phyloP scores from a whole-genome alignment of 768 basidiomycete genomes.

The Exidia glandulosa region DNA sequence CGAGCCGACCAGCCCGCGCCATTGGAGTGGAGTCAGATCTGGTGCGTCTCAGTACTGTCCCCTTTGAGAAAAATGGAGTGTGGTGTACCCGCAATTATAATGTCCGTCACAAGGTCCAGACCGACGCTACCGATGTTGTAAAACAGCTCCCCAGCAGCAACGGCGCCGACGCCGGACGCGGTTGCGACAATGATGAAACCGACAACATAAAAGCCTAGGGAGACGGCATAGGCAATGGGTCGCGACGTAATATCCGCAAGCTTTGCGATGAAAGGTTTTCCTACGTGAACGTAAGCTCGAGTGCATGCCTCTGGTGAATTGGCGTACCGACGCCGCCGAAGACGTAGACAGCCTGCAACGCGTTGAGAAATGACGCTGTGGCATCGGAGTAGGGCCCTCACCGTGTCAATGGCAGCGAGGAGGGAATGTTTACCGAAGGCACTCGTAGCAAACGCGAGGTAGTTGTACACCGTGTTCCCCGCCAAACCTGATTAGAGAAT shows the following conservation, averaged over 20 bases:
- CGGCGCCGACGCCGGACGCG: constrained; percentile 13
- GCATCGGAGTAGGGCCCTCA: neutral
- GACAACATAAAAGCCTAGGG: constrained; percentile 29
- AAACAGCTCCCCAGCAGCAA: constrained; percentile 16
- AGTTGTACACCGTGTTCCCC: constrained; percentile 45
- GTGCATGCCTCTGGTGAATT: neutral
- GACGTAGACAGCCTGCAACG: neutral
- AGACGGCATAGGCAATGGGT: constrained; percentile 30
- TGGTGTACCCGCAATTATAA: constrained; percentile 20
- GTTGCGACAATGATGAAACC: constrained; percentile 28
- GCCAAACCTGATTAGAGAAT: neutral
- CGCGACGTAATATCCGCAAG: constrained; percentile 41
- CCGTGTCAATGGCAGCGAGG: constrained; percentile 33
- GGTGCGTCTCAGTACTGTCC: too few species aligned
- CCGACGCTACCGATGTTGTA: constrained; percentile 1
- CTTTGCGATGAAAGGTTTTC: constrained; percentile 42
- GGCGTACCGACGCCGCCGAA: neutral
- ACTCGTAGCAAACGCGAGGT: constrained; percentile 47
- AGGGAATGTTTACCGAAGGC: constrained; percentile 42
- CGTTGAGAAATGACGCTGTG: neutral
- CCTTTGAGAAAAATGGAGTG: too few species aligned
- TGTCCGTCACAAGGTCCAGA: constrained; percentile 2
- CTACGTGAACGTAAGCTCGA: constrained; percentile 21
- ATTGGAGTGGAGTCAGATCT: constrained; percentile 12
- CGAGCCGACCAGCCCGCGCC: constrained; percentile 13